Evolutionary conservation across 805 yeast species (phyloP).

Genomic region (Ogataea saltuana): DNA sequence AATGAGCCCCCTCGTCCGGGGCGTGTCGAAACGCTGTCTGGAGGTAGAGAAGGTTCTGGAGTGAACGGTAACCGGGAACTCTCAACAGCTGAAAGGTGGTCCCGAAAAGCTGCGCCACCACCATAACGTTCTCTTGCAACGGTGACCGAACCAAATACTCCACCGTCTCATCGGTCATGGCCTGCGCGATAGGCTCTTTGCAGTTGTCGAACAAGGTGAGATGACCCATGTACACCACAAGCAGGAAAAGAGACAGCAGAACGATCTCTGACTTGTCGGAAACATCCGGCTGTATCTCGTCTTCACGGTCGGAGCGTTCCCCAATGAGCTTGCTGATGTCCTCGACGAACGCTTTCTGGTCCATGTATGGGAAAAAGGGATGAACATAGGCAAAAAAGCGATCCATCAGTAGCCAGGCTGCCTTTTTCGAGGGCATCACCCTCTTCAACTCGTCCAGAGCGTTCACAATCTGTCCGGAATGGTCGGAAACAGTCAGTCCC

Average conservation of each 20-base stretch:
- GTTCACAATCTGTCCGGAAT: not conserved
- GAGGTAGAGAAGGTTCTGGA: conserved; percentile 46
- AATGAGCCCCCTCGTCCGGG: conserved; percentile 49
- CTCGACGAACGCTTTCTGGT: conserved; percentile 37
- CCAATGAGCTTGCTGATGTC: conserved; percentile 39
- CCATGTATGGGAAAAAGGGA: conserved; percentile 51
- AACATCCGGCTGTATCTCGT: conserved; percentile 33
- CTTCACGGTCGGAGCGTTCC: conserved; percentile 31
- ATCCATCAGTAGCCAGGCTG: conserved; percentile 43
- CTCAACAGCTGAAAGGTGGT: conserved; percentile 43
- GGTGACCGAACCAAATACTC: conserved; percentile 42
- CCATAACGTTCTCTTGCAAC: conserved; percentile 39
- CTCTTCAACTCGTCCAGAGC: conserved; percentile 3
- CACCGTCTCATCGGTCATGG: conserved; percentile 29
- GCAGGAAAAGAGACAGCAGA: conserved; percentile 40
- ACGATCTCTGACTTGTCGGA: conserved; percentile 44
- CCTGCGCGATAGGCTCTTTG: conserved; percentile 31
- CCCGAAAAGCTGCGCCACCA: conserved; percentile 40
- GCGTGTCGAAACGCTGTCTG: conserved; percentile 43
- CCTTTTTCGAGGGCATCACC: conserved; percentile 39
- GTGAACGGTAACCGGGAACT: conserved; percentile 39
- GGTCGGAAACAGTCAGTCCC: not conserved
- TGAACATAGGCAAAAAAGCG: conserved; percentile 45
- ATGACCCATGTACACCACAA: conserved; percentile 44
- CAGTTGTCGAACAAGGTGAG: conserved; percentile 36